These are phyloP conservation scores for Inga oerstediana DNA, from an alignment of 306 rosid genomes.

Conservation along the genomic window DNA sequence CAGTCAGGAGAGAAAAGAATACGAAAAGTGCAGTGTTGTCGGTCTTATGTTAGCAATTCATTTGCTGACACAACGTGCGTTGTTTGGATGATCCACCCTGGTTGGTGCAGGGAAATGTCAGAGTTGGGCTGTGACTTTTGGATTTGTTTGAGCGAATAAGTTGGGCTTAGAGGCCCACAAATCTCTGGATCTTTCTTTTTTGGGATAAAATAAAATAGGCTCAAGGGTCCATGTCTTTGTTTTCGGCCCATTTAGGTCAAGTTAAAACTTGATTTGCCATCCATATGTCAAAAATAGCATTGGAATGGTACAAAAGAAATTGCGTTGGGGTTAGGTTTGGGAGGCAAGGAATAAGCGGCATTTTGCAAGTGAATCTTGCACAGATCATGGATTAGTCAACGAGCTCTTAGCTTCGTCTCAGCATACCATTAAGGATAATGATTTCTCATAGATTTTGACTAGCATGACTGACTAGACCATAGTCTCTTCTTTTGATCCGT, in stretches of 20 bases:
- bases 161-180: neutral
- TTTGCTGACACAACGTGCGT: neutral
- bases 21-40: neutral
- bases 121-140: neutral
- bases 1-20: neutral
- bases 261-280: neutral
- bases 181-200: neutral
- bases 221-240: neutral
- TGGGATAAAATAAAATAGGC: neutral
- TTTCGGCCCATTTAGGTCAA: neutral
- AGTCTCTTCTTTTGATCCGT: neutral
- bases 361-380: neutral
- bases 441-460: neutral
- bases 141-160: neutral
- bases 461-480: neutral
- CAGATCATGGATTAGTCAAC: neutral
- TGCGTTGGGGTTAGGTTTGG: too few species aligned
- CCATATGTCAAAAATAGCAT: too few species aligned
- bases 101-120: neutral
- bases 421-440: neutral
- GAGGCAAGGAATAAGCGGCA: neutral
- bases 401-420: neutral
- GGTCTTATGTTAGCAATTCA: neutral
- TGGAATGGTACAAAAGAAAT: neutral
- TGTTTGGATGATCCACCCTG: neutral